These are phyloP conservation scores for Aegle marmelos DNA, from an alignment of 345 rosid genomes.

Conservation along the genomic window DNA sequence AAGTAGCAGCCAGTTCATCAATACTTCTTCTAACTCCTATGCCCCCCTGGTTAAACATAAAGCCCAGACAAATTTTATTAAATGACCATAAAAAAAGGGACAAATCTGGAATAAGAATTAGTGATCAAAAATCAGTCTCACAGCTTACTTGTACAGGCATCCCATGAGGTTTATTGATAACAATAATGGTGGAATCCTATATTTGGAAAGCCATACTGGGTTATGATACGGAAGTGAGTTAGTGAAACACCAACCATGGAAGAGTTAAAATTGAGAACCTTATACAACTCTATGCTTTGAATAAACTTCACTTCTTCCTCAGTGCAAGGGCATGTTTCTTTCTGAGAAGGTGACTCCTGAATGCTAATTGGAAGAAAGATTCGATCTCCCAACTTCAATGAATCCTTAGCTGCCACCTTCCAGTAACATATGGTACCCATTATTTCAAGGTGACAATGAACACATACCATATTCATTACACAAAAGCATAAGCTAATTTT, in stretches of 20 bases:
- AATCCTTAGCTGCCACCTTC: constrained; percentile 84
- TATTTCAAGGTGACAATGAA: not conserved
- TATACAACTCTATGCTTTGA: constrained; percentile 60
- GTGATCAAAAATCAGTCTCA: not conserved
- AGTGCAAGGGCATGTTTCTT: constrained; percentile 39
- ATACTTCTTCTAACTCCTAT: constrained; percentile 74
- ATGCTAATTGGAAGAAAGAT: constrained; percentile 70
- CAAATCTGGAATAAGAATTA: not conserved
- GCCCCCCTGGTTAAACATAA: constrained; percentile 61
- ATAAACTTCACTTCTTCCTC: constrained; percentile 67
- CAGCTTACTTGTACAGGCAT: constrained; percentile 82
- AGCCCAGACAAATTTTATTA: not conserved
- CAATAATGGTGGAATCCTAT: constrained; percentile 78
- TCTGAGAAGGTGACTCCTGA: constrained; percentile 36
- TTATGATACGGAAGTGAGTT: constrained; percentile 9
- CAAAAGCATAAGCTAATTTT: not conserved
- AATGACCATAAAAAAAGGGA: not conserved
- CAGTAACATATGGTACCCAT: not conserved
- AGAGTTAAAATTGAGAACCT: constrained; percentile 44
- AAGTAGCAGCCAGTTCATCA: constrained; percentile 72
- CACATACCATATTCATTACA: not conserved
- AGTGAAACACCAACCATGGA: not conserved
- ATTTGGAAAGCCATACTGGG: constrained; percentile 18
- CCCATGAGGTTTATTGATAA: constrained; percentile 85
- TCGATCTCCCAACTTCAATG: constrained; percentile 64